Conservation (phyloP, 116 monocot genomes). For the Thalassia testudinum region DNA sequence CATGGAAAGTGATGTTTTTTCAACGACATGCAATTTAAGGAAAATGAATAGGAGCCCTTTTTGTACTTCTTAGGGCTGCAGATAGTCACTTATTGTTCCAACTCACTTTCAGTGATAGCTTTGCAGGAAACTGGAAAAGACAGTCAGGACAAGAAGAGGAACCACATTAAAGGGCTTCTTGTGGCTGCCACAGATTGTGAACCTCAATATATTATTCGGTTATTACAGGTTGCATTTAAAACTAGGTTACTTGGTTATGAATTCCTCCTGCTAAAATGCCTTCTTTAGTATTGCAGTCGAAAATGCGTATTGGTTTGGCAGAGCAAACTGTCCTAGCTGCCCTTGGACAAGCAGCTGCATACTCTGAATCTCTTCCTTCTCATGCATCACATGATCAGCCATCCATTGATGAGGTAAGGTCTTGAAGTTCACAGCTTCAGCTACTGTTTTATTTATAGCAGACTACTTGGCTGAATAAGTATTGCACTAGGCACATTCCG, state of each 20-base stretch:
- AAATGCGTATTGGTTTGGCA: slow-evolving; percentile 95
- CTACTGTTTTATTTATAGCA: no score
- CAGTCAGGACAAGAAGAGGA: slow-evolving; percentile 95
- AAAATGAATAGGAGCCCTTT: no score
- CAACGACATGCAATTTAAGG: no score
- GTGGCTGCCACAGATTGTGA: slow-evolving; percentile 97
- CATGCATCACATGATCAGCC: slow-evolving; percentile 27
- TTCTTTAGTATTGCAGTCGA: slow-evolving; percentile 35
- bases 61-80: no score
- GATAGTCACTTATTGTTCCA: no score
- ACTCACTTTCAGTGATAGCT: no score
- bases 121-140: slow-evolving; percentile 87
- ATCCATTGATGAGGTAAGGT: slow-evolving; percentile 84
- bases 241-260: background rate
- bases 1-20: no score
- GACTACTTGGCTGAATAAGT: no score
- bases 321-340: slow-evolving; percentile 94
- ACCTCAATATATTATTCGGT: slow-evolving; percentile 81
- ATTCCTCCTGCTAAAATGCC: background rate
- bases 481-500: no score
- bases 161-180: slow-evolving; percentile 95
- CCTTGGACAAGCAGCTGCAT: slow-evolving; percentile 82
- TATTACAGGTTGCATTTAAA: slow-evolving; percentile 54
- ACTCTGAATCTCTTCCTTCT: slow-evolving; percentile 26
- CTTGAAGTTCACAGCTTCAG: no score